Evolutionary conservation across 225 moss, liverwort and hornwort species (phyloP), one percentile per base, ranked within the genome.

Genomic region (Lunularia cruciata): DNA sequence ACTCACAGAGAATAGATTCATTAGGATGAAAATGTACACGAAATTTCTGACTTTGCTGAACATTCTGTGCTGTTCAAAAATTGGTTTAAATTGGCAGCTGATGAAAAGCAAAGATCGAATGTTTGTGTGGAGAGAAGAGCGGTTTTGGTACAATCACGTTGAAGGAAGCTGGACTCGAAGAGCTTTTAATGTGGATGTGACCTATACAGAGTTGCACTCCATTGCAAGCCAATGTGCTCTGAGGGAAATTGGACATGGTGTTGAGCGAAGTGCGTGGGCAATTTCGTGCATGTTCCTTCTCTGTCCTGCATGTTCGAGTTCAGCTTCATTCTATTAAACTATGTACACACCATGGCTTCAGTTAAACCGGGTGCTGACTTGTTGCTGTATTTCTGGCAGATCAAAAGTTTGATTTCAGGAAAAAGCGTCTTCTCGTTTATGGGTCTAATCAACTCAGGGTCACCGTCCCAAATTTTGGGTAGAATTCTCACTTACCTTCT

Each of bases 91-190:
- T 25, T 58, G 30, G 57, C 60, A 61, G 60, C 13, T 61, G 60
- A 58, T 2, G 6, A 49, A 15, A 4, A 61, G 22, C 18, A 33
- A 8, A 39, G 36, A 61, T 23, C 34, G 60, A 19, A 61, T 61
- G 39, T 61, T 61, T 61, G 39, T 39, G 22, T 61, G 60, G 60
- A 33, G 60, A 61, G 60, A 61, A 20, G 60, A 61, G 25, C 60
- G 60, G 23, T 61, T 39, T 38, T 61, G 60, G 60, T 61, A 61
- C 60, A 61, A 61, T 23, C 22, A 37, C 39, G 10, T 12, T 33
- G 60, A 40, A 0, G 60, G 39, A 40, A 61, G 60, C 39, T 61
- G 60, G 60, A 39, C n/a, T 9, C 60, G 60, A 23, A 61, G 60
- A 61, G 11, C 10, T 34, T 61, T 61, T 22, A 40, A 61, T 61